Base-by-base conservation (phyloP, 768 basidiomycete species). In the Rhodotorula toruloides region DNA sequence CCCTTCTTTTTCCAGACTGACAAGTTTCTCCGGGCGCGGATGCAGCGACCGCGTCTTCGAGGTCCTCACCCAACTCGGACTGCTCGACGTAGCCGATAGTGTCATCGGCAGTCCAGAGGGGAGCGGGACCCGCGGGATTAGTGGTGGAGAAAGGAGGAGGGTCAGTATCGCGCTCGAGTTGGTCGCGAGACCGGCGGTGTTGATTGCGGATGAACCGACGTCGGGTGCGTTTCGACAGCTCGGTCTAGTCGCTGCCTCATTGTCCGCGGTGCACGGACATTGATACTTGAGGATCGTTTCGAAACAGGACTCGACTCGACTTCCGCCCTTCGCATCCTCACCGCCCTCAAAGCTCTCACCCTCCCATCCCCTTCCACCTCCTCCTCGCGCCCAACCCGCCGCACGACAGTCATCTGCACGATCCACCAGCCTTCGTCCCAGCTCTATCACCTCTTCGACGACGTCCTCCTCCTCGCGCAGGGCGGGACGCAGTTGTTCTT, bases 91-190 rank as follows among this genome's bases (percentile, higher is more conserved):
- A 21, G 84, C 84, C 22, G 79, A 94, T 74, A 81, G 83, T 4
- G 80, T 87, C 61, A 92, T 96, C 44, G 85, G 86, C 8, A 85
- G 86, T 16, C 83, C 85, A 10, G 86, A 87, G 13, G 25, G 21
- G 0, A 29, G 25, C n/a, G 59, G 59, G 68, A 81, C 84, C 27
- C 81, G 91, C 53, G 92, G 90, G 0, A 91, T 96, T 57, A 89
- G 87, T 73, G 92, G 92, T 17, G 92, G 92, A 16, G 91, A 96
- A 77, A 89, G 89, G 81, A 83, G 92, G 52, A 80, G 92, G 55
- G 88, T 96, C 10, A 90, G 87, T 63, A 93, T 96, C 65, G 92
- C 91, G 10, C 78, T 92, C 43, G 92, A 94, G 78, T 81, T 96
- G 16, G 86, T 94, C 54, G 87, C 89, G 0, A 82, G 83, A 46